These are phyloP conservation scores for Logfia minima DNA, from an alignment of 129 eudicot species.

Conservation along the genomic window DNA sequence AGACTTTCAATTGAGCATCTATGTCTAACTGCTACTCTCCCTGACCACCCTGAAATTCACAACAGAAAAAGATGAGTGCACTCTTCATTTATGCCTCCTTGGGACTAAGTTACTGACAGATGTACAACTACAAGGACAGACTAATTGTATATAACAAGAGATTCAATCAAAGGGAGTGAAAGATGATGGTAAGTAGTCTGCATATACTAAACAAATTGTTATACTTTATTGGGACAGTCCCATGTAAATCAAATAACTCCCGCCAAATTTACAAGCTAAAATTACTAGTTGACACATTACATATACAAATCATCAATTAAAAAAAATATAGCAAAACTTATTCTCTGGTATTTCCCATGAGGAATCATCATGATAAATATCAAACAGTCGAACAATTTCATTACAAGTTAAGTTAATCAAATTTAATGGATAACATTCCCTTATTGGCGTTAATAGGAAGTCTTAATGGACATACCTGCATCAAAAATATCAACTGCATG, in stretches of 20 bases:
- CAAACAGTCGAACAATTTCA: not conserved
- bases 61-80: not conserved
- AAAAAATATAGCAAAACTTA: not conserved
- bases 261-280: not conserved
- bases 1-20: conserved; percentile 12
- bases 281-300: not conserved
- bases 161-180: not conserved
- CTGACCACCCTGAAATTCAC: conserved; percentile 24
- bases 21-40: conserved; percentile 6
- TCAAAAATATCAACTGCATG: conserved; percentile 20
- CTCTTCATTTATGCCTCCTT: not conserved
- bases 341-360: not conserved
- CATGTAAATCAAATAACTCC: not conserved
- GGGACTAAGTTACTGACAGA: not conserved
- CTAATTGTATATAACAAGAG: not conserved
- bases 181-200: not conserved
- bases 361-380: not conserved
- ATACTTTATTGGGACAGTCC: not conserved
- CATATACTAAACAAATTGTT: not conserved
- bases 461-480: conserved; percentile 14
- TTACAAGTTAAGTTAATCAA: not conserved
- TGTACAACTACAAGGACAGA: not conserved
- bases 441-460: not conserved
- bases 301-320: not conserved
- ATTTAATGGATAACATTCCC: not conserved